Evolutionary conservation across 306 rosid genomes (phyloP), one percentile per base, ranked within the genome.

Genomic region (Fagus crenata): DNA sequence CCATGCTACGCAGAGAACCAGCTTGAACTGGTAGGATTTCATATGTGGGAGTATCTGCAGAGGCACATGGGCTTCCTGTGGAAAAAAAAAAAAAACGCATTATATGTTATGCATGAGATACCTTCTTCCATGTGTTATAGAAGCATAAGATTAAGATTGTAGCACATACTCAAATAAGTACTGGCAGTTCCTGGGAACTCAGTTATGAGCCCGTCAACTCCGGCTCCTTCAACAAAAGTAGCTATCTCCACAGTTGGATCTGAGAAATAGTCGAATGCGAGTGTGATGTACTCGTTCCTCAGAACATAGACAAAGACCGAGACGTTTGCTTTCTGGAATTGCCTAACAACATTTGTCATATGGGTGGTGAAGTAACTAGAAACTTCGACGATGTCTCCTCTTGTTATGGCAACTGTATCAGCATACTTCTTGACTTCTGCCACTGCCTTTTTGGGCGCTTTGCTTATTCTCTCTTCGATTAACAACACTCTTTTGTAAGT

Each of bases 171-270:
- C 75, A 89, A 17, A 22, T 72, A 95, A 84, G 88, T 89, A 58
- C 65, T 88, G 1, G 97, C 90, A 56, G 97, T 90, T 71, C 78
- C 92, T 3, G 99, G 99, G 64, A 70, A 92, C 39, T 89, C 97
- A 0, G 99, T 90, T 6, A 92, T 67, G 4, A 92, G 17, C 37
- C 97, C 99, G 55, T 95, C 97, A 11, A 87, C 92, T 35, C 3
- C 14, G 5, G 75, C 79, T 8, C 58, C 49, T 17, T 77, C 77
- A 36, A 84, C 74, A 28, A 73, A 91, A 35, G 97, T 89, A 15
- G 97, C 89, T 49, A 95, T 39, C 86, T 92, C 98, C 13, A 78
- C 0, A 9, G 80, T 83, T 40, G 97, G 92, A 61, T 95, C 96
- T 6, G 96, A 49, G 86, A 81, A 86, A 51, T 74, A 95, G 80